Percentiles rank a stretch among this genome's conserved stretches.
Conservation (phyloP, 2,329 filamentous ascomycete species). For the Tolypocladium pustulatum region DNA sequence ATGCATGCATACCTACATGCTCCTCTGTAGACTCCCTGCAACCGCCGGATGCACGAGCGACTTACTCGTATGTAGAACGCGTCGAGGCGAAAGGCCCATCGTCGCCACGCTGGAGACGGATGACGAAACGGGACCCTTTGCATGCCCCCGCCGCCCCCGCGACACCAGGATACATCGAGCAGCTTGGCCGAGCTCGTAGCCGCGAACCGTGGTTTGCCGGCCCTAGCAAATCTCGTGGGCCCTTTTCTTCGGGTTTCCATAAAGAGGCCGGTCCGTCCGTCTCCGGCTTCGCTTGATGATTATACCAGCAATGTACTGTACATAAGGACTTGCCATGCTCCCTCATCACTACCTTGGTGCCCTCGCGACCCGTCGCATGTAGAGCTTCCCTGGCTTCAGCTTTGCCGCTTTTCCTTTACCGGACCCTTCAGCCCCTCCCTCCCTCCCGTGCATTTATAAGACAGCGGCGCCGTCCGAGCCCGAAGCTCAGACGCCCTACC, state of each 20-base stretch:
- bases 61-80: too few relatives aligned
- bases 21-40: not conserved
- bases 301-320: too few relatives aligned
- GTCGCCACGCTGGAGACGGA: not conserved
- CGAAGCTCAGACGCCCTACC: not conserved
- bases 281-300: not conserved
- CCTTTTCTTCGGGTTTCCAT: not conserved
- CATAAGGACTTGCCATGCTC: not conserved
- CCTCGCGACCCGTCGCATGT: not conserved
- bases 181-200: not conserved
- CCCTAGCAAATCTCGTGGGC: not conserved
- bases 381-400: not conserved
- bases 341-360: not conserved
- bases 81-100: not conserved
- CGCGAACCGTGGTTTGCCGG: not conserved
- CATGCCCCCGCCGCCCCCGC: not conserved
- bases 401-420: not conserved
- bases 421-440: not conserved
- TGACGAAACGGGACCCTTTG: not conserved
- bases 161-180: not conserved
- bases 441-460: not conserved
- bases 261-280: not conserved
- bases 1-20: too few relatives aligned
- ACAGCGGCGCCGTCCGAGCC: not conserved
- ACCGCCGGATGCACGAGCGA: not conserved